These are phyloP conservation scores for Sarocladium strictum DNA, from an alignment of 2,329 filamentous ascomycete species.

Conservation along the genomic window DNA sequence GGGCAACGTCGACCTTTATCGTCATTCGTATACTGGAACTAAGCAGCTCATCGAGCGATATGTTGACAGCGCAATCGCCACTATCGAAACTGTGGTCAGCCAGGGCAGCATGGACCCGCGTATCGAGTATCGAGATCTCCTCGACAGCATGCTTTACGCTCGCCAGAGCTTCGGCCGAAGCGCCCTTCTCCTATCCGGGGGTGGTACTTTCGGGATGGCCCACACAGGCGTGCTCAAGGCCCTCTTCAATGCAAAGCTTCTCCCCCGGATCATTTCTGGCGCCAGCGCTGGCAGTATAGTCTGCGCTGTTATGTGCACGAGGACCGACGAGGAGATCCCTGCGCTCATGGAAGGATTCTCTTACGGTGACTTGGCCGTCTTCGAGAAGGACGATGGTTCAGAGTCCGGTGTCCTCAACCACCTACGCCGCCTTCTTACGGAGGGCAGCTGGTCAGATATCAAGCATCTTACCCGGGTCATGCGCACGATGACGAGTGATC, in stretches of 20 bases:
- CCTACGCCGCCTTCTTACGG: constrained; percentile 67
- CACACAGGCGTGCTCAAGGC: constrained; percentile 84
- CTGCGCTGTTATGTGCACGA: constrained; percentile 70
- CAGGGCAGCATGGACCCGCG: constrained; percentile 46
- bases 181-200: constrained; percentile 76
- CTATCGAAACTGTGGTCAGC: constrained; percentile 66
- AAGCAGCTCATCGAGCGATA: constrained; percentile 84
- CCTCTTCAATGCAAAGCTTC: constrained; percentile 65
- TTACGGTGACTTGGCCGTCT: constrained; percentile 75
- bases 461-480: constrained; percentile 75
- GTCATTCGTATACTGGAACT: constrained; percentile 77
- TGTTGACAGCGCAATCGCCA: constrained; percentile 70
- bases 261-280: constrained; percentile 82
- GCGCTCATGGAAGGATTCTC: constrained; percentile 63
- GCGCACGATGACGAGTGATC: constrained; percentile 72
- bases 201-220: constrained; percentile 86
- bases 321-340: constrained; percentile 73
- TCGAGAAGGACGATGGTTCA: constrained; percentile 54
- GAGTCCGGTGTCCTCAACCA: constrained; percentile 61
- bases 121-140: constrained; percentile 50
- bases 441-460: constrained; percentile 81
- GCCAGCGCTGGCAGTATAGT: constrained; percentile 86
- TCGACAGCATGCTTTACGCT: constrained; percentile 65
- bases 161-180: constrained; percentile 81
- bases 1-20: constrained; percentile 76